Conservation (phyloP, 2,329 filamentous ascomycete species). For the Polytolypa hystricis region DNA sequence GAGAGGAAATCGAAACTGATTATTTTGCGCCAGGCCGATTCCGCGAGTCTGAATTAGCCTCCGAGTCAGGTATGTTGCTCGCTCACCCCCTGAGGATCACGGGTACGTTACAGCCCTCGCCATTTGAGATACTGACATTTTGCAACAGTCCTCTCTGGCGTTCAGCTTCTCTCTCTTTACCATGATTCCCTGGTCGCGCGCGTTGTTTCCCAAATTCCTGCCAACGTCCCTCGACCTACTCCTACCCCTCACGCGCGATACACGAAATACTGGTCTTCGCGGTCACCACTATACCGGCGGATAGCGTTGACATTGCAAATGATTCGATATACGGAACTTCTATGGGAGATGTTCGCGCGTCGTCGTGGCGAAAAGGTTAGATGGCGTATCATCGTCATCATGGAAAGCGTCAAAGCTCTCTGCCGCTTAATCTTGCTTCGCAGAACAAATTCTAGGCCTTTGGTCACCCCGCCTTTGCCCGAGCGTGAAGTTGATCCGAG, state of each 20-base stretch:
- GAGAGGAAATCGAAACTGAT: too few relatives aligned
- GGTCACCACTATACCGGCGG: constrained; percentile 61
- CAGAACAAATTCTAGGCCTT: constrained; percentile 69
- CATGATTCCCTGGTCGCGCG: constrained; percentile 77
- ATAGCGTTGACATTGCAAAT: constrained; percentile 76
- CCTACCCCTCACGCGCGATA: constrained; percentile 52
- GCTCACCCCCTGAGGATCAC: constrained; percentile 9
- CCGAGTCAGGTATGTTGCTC: constrained; percentile 57
- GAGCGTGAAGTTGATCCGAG: constrained; percentile 70
- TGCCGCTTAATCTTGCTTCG: constrained; percentile 71
- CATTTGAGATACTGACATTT: constrained; percentile 12
- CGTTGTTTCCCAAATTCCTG: constrained; percentile 46
- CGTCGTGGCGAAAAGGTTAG: constrained; percentile 64
- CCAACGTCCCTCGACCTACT: constrained; percentile 38
- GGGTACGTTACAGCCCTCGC: constrained; percentile 9
- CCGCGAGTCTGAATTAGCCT: constrained; percentile 80
- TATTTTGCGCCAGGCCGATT: constrained; percentile 25
- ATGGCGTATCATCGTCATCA: constrained; percentile 75
- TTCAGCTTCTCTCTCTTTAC: constrained; percentile 83
- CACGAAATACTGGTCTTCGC: constrained; percentile 51
- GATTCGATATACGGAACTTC: constrained; percentile 84
- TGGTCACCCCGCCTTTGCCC: constrained; percentile 74
- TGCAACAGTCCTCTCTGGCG: constrained; percentile 60
- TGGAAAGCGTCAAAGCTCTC: constrained; percentile 78
- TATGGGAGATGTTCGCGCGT: constrained; percentile 97